These are phyloP conservation scores for Termitomyces sp. DNA, from an alignment of 768 basidiomycete genomes.

Conservation along the genomic window DNA sequence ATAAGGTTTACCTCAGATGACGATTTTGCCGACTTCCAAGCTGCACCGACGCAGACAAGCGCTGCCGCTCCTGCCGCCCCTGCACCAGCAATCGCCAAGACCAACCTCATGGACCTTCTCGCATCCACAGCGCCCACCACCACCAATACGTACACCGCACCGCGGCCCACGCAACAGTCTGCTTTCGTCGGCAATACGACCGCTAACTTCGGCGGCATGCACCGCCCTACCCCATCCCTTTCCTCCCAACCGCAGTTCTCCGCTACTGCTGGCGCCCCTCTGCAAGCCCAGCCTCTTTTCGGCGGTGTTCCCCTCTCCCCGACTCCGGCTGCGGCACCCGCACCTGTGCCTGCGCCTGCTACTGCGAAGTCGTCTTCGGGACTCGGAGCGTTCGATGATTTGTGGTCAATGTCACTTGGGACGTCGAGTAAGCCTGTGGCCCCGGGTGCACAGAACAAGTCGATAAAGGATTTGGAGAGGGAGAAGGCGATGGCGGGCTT, in stretches of 20 bases:
- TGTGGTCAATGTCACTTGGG: conserved; percentile 83
- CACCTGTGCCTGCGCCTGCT: conserved; percentile 9
- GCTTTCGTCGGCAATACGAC: conserved; percentile 19
- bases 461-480: conserved; percentile 85
- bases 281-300: conserved; percentile 25
- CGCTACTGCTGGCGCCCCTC: conserved; percentile 22
- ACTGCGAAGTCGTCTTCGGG: conserved; percentile 32
- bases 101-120: conserved; percentile 51
- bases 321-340: conserved; percentile 19
- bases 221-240: conserved; percentile 33
- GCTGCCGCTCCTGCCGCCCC: conserved; percentile 37
- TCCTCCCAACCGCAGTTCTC: conserved; percentile 29
- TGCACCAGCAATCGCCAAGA: conserved; percentile 20
- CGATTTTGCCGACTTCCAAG: conserved; percentile 85
- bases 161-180: conserved; percentile 24
- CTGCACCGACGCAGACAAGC: conserved; percentile 47
- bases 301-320: conserved; percentile 31
- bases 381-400: conserved; percentile 73
- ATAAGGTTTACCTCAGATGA: conserved; percentile 46
- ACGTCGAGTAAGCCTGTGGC: conserved; percentile 34
- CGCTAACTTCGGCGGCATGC: conserved; percentile 25
- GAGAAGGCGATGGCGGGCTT: conserved; percentile 81
- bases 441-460: conserved; percentile 43
- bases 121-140: conserved; percentile 26
- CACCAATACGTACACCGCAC: conserved; percentile 20